Conservation (phyloP, 495 filamentous ascomycete genomes). For the Aspergillus avenaceus region DNA sequence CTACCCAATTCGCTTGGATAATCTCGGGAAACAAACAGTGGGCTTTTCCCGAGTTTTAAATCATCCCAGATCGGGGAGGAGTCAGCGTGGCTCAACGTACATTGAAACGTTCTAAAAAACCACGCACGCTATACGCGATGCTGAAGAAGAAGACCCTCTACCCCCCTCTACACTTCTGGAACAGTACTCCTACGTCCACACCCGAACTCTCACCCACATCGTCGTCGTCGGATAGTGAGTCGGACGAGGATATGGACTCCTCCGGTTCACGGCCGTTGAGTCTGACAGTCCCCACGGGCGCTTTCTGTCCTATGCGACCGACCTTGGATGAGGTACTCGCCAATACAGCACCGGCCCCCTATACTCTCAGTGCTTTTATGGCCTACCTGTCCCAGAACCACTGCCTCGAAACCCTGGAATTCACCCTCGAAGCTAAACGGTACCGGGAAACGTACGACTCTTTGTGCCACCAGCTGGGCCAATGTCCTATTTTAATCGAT, state of each 20-base stretch:
- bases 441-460: slow-evolving; percentile 73
- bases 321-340: slow-evolving; percentile 83
- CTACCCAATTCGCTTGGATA: not conserved
- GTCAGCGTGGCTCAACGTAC: slow-evolving; percentile 11
- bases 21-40: not conserved
- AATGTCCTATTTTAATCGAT: slow-evolving; percentile 39
- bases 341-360: slow-evolving; percentile 82
- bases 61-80: not conserved
- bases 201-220: slow-evolving; percentile 43
- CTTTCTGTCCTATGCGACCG: slow-evolving; percentile 70
- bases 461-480: slow-evolving; percentile 41
- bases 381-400: slow-evolving; percentile 97
- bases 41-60: slow-evolving; percentile 5
- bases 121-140: slow-evolving; percentile 43
- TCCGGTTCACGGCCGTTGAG: slow-evolving; percentile 58
- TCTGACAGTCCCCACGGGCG: slow-evolving; percentile 56
- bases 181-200: slow-evolving; percentile 36
- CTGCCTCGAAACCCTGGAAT: slow-evolving; percentile 94
- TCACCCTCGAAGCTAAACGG: slow-evolving; percentile 91
- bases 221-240: slow-evolving; percentile 44
- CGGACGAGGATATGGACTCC: slow-evolving; percentile 53
- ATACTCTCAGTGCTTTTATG: slow-evolving; percentile 91
- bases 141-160: slow-evolving; percentile 43
- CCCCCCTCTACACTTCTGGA: slow-evolving; percentile 42
- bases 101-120: slow-evolving; percentile 15